These are phyloP conservation scores for Tagetes erecta DNA, from an alignment of 129 eudicot genomes.

Conservation along the genomic window DNA sequence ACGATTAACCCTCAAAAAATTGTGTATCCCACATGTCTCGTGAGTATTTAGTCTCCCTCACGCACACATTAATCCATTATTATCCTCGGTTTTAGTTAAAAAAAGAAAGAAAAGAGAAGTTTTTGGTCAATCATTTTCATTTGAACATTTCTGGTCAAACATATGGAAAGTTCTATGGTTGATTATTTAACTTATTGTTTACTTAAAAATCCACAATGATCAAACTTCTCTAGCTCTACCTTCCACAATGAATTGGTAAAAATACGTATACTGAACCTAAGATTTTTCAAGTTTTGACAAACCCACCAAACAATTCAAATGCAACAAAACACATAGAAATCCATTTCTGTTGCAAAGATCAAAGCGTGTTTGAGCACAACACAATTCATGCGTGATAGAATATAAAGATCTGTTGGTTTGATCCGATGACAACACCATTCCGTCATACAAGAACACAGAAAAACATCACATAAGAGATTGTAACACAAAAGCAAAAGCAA, in stretches of 20 bases:
- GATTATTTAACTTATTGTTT: not conserved
- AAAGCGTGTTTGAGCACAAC: not conserved
- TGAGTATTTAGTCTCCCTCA: no score
- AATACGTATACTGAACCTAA: not conserved
- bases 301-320: not conserved
- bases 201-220: not conserved
- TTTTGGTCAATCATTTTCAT: not conserved
- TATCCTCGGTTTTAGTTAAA: no score
- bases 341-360: not conserved
- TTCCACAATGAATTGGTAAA: not conserved
- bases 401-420: not conserved
- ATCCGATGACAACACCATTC: slow-evolving; percentile 3
- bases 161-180: not conserved
- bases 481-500: no score
- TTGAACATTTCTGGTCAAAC: not conserved
- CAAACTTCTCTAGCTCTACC: not conserved
- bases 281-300: not conserved
- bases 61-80: no score
- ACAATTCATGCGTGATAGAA: not conserved
- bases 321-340: not conserved
- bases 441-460: not conserved
- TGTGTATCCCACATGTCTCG: no score
- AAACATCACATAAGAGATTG: slow-evolving; percentile 4
- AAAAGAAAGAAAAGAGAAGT: not conserved
- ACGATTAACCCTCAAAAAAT: no score